Evolutionary conservation across 495 filamentous ascomycete species (phyloP), one percentile per base, ranked within the genome.

Genomic region (Alectoria sarmentosa): DNA sequence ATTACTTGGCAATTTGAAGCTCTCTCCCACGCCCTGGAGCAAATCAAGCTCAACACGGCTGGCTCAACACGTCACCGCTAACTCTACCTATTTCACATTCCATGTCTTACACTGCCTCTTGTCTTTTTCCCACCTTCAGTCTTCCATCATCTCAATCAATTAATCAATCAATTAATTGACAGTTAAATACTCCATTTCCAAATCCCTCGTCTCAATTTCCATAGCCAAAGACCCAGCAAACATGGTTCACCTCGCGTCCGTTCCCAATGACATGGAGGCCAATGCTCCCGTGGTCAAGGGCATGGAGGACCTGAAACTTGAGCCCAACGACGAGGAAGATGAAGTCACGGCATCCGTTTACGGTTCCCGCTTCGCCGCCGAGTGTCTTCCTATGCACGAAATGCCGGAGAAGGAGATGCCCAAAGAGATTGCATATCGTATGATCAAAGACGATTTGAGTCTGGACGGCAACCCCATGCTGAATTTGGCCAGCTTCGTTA

Each of bases 321-420:
- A 74, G 71, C 63, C 73, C 67, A 78, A 80, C 58, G 80, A 82
- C 60, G 79, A 83, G 68, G 79, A 80, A 67, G 88, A 85, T 71
- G 79, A 80, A 67, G 87, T 84, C 78, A 87, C 83, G 39, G 84
- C 85, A 39, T 90, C 86, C 68, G 90, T 96, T 67, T 96, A 96
- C 71, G 92, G 91, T 70, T 89, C 86, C 57, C 82, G 79, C 38
- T 96, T 89, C 73, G 91, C 92, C 17, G 84, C 86, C 38, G 75
- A 86, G 68, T 88, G 91, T 73, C 82, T 96, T 59, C 89, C 90
- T 44, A 84, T 83, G 69, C 82, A 88, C 72, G 88, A 90, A 74
- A 96, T 96, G 88, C 91, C 92, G n/a, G 91, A 95, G 70, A 68
- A 74, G 10, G 90, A 93, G 75, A 93, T 93, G 90, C 90, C 90